phyloP scores from a whole-genome alignment of 164 flowering plant species.

The Vitis vinifera region ASM3070453v1 NC_081809.1:22139001-22139500 shows the following conservation, averaged over 20 bases:
- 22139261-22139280: conserved; percentile 38
- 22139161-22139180: conserved; percentile 47
- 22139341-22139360: conserved; percentile 38
- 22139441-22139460: conserved; percentile 33
- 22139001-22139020: no score
- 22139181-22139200: conserved; percentile 47
- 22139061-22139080: neutral
- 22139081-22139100: conserved; percentile 34
- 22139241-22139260: conserved; percentile 43
- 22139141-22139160: conserved; percentile 46
- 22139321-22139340: conserved; percentile 38
- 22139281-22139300: conserved; percentile 58
- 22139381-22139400: conserved; percentile 65
- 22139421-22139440: conserved; percentile 36
- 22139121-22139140: conserved; percentile 38
- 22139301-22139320: conserved; percentile 37
- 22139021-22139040: no score
- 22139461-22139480: conserved; percentile 42
- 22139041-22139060: no score
- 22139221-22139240: conserved; percentile 28
- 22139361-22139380: conserved; percentile 47
- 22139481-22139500: conserved; percentile 53
- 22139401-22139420: conserved; percentile 47
- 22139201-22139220: conserved; percentile 41
- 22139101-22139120: conserved; percentile 39